Evolutionary conservation across 2,329 filamentous ascomycete species (phyloP).

Genomic region (Fusarium tuaranense): DNA sequence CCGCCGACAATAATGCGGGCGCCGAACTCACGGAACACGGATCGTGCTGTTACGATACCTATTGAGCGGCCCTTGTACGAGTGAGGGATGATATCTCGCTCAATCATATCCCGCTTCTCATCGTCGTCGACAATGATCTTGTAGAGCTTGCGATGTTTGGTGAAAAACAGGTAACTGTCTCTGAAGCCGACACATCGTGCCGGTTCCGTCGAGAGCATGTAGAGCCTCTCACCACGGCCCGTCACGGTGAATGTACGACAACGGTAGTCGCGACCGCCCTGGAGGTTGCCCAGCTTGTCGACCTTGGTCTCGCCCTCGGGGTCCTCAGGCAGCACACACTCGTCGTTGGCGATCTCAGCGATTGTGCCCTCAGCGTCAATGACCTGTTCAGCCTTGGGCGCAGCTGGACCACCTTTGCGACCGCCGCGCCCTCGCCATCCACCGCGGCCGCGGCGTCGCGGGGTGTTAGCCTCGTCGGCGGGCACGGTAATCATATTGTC

Average conservation of each 20-base stretch:
- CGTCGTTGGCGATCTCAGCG: conserved; percentile 90
- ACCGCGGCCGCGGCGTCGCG: conserved; percentile 73
- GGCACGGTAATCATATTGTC: conserved; percentile 71
- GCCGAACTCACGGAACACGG: conserved; percentile 96
- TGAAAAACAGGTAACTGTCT: conserved; percentile 99
- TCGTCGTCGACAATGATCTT: conserved; percentile 98
- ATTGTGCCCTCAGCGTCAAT: conserved; percentile 95
- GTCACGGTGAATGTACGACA: conserved; percentile 94
- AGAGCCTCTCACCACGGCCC: conserved; percentile 85
- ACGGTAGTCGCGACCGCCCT: conserved; percentile 89
- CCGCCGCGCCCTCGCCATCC: conserved; percentile 78
- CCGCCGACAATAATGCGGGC: conserved; percentile 94
- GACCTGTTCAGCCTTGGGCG: conserved; percentile 83
- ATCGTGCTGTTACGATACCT: conserved; percentile 94
- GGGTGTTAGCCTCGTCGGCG: conserved; percentile 67
- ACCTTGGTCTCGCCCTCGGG: conserved; percentile 92
- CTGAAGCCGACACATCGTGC: conserved; percentile 96
- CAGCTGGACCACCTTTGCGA: conserved; percentile 75
- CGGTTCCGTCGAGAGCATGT: conserved; percentile 99
- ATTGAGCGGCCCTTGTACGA: conserved; percentile 99
- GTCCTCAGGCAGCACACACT: conserved; percentile 89
- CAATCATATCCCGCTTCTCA: conserved; percentile 97
- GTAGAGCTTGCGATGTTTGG: conserved; percentile 94
- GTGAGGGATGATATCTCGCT: conserved; percentile 94
- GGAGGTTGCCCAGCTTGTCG: conserved; percentile 85